Conservation (phyloP, 2,329 filamentous ascomycete genomes). For the Ophiostoma piceae region DNA sequence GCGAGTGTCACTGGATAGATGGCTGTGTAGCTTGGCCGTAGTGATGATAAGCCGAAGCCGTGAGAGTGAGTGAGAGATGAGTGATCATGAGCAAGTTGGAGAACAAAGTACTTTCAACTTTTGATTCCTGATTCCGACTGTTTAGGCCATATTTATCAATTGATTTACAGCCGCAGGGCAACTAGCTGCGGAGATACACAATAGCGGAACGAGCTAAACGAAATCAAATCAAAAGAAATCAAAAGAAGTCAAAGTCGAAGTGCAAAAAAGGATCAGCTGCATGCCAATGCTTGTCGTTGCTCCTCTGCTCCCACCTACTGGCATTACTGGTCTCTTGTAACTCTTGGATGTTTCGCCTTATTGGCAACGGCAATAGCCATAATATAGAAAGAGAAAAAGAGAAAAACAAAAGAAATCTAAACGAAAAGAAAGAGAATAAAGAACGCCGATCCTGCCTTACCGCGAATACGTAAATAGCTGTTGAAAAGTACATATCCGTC, state of each 20-base stretch:
- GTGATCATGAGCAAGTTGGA: not conserved
- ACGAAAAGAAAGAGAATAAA: not conserved
- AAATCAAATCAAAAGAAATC: not conserved
- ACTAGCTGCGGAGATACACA: not conserved
- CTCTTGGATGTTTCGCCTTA: not conserved
- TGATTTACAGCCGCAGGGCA: too few species aligned
- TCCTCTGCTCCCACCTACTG: not conserved
- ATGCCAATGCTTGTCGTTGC: not conserved
- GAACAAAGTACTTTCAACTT: not conserved
- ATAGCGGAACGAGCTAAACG: not conserved
- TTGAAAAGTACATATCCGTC: not conserved
- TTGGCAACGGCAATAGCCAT: too few species aligned
- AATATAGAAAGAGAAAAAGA: too few species aligned
- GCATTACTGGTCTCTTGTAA: not conserved
- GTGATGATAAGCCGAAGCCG: not conserved
- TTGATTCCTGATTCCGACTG: not conserved
- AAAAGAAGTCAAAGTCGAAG: not conserved
- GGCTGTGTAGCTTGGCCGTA: not conserved
- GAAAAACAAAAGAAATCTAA: not conserved
- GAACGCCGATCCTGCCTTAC: not conserved
- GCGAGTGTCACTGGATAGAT: not conserved
- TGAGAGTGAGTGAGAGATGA: not conserved
- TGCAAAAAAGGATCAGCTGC: not conserved
- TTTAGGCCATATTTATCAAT: not conserved
- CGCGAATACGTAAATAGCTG: not conserved